Evolutionary conservation across 352 stramenopile species (phyloP), one percentile per base, ranked within the genome.

Genomic region (Pythium sukuiense): DNA sequence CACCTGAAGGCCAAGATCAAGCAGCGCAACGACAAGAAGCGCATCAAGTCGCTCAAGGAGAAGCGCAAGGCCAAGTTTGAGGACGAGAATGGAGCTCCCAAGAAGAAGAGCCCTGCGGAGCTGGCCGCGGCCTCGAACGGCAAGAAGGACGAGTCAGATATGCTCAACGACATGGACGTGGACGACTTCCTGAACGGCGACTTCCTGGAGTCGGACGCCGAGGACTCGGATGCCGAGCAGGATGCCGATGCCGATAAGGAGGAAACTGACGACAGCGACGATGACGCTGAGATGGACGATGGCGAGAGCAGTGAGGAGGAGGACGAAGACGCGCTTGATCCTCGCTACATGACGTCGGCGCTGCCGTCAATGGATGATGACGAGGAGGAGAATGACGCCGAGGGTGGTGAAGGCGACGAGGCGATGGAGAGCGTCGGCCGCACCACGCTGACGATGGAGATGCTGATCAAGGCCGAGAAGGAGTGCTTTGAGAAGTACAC

Each of bases 401-500:
- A 35, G 0, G 65, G 43, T 14, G 49, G 65, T 2, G 62, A 76
- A 1, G 56, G 68, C 5, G 46, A 66, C 8, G 61, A 70, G 32
- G 52, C 63, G 1, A 59, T 67, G 0, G 67, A 77, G 26, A 65
- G 72, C 24, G 67, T 79, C 37, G 84, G 80, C 0, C 81, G 79
- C 60, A 88, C 66, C 26, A 83, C 76, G 37, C 69, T 98, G 30
- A 97, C 88, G 6, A 88, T 95, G 69, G 75, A 83, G 45, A 59
- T 87, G 53, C 63, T 96, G 20, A 52, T 76, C 49, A 88, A 89
- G 61, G 78, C 97, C 7, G 90, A 98, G 74, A 87, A 96, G 56
- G 84, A 90, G 46, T 93, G 90, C 58, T 98, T 98, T 60, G 87
- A 92, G 26, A 81, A 92, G 61, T 85, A 91, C 61, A 89, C 85